A percentile compares a stretch with the other conserved stretches of the same genome.
phyloP scores from a whole-genome alignment of 345 rosid species.

The Syzygium oleosum region DNA sequence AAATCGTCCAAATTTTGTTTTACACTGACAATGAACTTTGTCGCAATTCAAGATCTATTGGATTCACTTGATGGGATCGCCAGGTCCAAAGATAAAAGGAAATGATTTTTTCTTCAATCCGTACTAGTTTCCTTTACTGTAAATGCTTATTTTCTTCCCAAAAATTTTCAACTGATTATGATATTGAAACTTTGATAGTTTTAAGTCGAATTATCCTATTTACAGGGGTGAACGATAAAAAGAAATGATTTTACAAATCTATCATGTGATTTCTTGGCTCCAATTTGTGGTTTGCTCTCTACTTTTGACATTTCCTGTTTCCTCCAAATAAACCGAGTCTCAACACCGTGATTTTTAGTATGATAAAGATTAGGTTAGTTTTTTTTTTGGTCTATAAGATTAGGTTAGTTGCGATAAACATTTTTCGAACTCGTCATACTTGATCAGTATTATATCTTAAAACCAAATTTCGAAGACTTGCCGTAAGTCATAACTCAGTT shows the following conservation, averaged over 20 bases:
- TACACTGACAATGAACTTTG: not conserved
- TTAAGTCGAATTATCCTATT: not conserved
- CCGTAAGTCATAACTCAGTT: not conserved
- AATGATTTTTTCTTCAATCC: not conserved
- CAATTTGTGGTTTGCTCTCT: not conserved
- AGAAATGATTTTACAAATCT: not conserved
- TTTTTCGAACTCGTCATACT: not conserved
- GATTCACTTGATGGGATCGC: not conserved
- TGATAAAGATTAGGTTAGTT: slow-evolving; percentile 16
- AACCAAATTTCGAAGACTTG: not conserved
- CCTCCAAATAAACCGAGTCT: not conserved
- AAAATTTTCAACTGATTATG: not conserved
- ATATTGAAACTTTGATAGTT: not conserved
- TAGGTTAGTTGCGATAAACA: too few species aligned
- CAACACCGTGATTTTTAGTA: not conserved
- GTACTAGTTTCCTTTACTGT: not conserved
- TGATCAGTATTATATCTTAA: not conserved
- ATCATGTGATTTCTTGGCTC: not conserved
- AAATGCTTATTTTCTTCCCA: not conserved
- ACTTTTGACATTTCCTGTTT: not conserved
- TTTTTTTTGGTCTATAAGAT: too few species aligned
- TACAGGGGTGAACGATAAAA: not conserved
- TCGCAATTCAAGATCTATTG: not conserved
- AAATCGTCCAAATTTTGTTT: not conserved
- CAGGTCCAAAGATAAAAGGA: not conserved